Evolutionary conservation across 2,329 filamentous ascomycete genomes (phyloP).

Genomic region (Phaeosphaeriaceae sp.): DNA sequence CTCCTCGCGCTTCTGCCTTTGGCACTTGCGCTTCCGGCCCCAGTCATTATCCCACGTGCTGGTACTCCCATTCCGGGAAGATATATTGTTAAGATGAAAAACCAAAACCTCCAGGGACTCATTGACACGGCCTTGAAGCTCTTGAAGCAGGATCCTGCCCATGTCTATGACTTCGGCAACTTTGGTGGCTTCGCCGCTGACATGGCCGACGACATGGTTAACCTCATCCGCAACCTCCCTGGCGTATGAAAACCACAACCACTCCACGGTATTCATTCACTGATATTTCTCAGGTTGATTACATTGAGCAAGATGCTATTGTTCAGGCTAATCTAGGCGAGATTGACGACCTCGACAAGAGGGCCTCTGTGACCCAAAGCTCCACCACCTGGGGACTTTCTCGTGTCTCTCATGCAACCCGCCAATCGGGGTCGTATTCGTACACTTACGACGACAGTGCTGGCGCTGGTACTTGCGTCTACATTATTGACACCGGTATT

Average conservation of each 20-base stretch:
- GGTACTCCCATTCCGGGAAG: conserved; percentile 49
- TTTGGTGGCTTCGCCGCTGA: conserved; percentile 50
- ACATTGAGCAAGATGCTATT: conserved; percentile 50
- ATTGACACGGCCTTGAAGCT: conserved; percentile 37
- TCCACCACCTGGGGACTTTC: conserved; percentile 51
- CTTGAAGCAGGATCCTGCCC: conserved; percentile 35
- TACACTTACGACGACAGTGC: conserved; percentile 51
- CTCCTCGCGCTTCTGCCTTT: conserved; percentile 48
- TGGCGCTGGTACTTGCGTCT: conserved; percentile 57
- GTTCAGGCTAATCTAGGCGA: conserved; percentile 38
- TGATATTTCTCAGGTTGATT: conserved; percentile 39
- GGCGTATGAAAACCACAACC: conserved; percentile 26
- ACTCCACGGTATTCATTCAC: background rate
- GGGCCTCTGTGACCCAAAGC: conserved; percentile 47
- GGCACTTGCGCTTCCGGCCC: conserved; percentile 46
- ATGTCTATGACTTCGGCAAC: conserved; percentile 47
- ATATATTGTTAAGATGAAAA: conserved; percentile 57
- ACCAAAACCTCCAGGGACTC: conserved; percentile 33
- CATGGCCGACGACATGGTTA: conserved; percentile 38
- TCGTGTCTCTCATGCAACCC: conserved; percentile 46
- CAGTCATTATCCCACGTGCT: conserved; percentile 47
- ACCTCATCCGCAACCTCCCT: conserved; percentile 35
- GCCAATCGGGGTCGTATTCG: conserved; percentile 28
- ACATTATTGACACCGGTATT: conserved; percentile 71
- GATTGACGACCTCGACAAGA: conserved; percentile 31